phyloP scores from a whole-genome alignment of 1,284 basidiomycete genomes.

The Pseudomicrostroma phylloplanum region DNA sequence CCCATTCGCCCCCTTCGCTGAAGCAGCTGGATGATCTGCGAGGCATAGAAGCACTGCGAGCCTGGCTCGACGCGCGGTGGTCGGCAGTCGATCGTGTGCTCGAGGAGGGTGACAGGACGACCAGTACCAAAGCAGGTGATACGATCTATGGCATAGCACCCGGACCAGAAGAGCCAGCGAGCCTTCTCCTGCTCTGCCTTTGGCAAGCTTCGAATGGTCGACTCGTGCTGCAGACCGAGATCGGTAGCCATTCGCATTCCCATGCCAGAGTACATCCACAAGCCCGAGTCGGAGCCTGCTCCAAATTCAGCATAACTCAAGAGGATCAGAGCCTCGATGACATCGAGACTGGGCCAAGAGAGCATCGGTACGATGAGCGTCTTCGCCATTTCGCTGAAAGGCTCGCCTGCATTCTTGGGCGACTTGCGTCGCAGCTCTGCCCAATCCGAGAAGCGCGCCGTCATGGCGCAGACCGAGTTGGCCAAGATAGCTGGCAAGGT shows the following conservation, averaged over 20 bases:
- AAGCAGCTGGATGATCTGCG: constrained; percentile 30
- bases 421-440: constrained; percentile 25
- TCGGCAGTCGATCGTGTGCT: constrained; percentile 32
- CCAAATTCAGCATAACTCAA: constrained; percentile 39
- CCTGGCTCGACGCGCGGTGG: constrained; percentile 21
- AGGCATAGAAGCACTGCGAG: constrained; percentile 25
- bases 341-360: constrained; percentile 36
- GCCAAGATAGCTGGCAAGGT: constrained; percentile 37
- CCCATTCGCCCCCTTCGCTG: constrained; percentile 35
- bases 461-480: constrained; percentile 35
- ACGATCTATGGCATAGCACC: constrained; percentile 32
- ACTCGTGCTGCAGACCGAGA: constrained; percentile 36
- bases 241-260: constrained; percentile 36
- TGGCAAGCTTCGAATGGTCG: constrained; percentile 30
- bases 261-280: constrained; percentile 45
- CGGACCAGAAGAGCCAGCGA: constrained; percentile 31
- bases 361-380: constrained; percentile 40
- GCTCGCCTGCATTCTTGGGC: constrained; percentile 31
- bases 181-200: constrained; percentile 34
- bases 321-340: constrained; percentile 35
- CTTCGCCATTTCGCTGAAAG: constrained; percentile 43
- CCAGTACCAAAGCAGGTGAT: constrained; percentile 40
- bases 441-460: constrained; percentile 32
- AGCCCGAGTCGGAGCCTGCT: constrained; percentile 33
- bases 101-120: constrained; percentile 33